These are phyloP conservation scores for Scedosporium aurantiacum DNA, from an alignment of 2,329 filamentous ascomycete species.

Conservation along the genomic window DNA sequence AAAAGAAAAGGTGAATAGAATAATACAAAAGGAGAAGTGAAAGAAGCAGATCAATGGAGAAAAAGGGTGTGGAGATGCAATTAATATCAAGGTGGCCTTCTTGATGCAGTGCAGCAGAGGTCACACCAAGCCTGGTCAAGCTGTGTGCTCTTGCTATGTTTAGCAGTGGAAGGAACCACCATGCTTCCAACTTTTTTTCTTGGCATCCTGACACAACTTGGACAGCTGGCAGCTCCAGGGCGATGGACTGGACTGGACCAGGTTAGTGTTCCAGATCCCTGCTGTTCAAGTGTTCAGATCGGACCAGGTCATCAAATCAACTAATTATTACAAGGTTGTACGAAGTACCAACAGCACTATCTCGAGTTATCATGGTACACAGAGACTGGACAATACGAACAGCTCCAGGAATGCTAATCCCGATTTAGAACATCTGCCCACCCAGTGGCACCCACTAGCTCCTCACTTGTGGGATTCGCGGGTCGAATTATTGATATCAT, in stretches of 20 bases:
- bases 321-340: background rate
- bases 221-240: background rate
- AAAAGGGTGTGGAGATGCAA: background rate
- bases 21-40: constrained; percentile 11
- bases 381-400: no score
- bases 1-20: constrained; percentile 11
- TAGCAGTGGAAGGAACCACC: no score
- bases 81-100: constrained; percentile 4
- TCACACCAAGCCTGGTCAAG: background rate
- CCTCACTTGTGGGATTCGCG: no score
- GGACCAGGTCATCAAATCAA: no score
- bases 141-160: background rate
- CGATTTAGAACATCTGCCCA: no score
- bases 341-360: background rate
- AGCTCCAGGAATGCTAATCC: no score
- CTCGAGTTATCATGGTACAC: background rate
- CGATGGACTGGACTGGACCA: background rate
- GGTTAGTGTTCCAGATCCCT: background rate
- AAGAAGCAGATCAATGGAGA: constrained; percentile 11
- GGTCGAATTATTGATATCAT: no score
- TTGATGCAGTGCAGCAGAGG: background rate
- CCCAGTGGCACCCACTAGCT: no score
- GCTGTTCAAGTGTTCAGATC: no score
- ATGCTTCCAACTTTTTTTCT: background rate
- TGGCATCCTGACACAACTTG: background rate